phyloP scores from a whole-genome alignment of 2,329 filamentous ascomycete genomes.

The Fusarium hostae region DNA sequence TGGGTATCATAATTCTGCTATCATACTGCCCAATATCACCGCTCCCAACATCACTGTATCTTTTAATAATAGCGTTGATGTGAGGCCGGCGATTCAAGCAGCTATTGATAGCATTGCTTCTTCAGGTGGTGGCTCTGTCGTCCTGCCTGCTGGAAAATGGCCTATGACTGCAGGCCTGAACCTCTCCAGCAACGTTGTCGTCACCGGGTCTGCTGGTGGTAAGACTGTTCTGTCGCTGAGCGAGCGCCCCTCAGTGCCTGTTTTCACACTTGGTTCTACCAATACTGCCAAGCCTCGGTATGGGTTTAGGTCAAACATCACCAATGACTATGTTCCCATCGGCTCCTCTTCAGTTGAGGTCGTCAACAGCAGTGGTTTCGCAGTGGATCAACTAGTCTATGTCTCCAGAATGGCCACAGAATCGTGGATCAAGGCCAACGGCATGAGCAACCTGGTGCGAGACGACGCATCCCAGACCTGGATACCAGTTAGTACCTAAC shows the following conservation, averaged over 20 bases:
- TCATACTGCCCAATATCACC: conserved; percentile 3
- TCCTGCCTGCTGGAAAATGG: conserved; percentile 19
- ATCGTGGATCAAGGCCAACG: conserved; percentile 29
- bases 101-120: conserved; percentile 23
- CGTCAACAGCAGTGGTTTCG: background rate
- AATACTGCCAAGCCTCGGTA: background rate
- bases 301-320: conserved; percentile 24
- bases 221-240: conserved; percentile 10
- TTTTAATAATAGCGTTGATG: background rate
- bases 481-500: conserved; percentile 1
- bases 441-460: conserved; percentile 28
- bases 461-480: conserved; percentile 27
- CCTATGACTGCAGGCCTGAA: conserved; percentile 17
- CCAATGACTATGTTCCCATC: conserved; percentile 30
- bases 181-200: conserved; percentile 3
- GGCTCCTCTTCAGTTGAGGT: conserved; percentile 18
- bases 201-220: background rate
- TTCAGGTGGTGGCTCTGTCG: conserved; percentile 27
- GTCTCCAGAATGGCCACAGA: conserved; percentile 20
- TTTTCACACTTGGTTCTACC: conserved; percentile 27
- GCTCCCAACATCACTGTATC: background rate
- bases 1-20: conserved; percentile 34
- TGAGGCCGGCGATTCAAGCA: conserved; percentile 17
- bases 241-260: background rate
- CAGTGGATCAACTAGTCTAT: conserved; percentile 22